Percentiles rank a stretch among this genome's conserved stretches.
These are phyloP conservation scores for Suhomyces guaymorum DNA, from an alignment of 1,139 yeast genomes.

Conservation along the genomic window DNA sequence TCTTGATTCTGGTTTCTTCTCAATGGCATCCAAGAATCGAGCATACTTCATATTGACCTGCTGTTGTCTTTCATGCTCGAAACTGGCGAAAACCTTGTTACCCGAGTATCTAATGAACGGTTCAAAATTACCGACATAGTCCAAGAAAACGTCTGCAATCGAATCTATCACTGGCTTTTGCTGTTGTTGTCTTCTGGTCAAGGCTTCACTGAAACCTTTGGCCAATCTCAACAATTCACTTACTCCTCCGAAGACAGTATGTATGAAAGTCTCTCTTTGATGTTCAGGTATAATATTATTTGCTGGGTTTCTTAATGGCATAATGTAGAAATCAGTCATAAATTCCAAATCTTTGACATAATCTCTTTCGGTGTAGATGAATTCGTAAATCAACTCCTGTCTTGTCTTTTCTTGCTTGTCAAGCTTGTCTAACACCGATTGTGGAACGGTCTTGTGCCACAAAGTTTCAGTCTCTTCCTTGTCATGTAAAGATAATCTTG, in stretches of 20 bases:
- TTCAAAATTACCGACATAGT: constrained; percentile 82
- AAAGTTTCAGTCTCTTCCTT: constrained; percentile 83
- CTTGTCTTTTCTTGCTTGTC: constrained; percentile 87
- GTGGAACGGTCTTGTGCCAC: constrained; percentile 93
- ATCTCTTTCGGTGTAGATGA: constrained; percentile 90
- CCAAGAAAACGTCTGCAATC: constrained; percentile 84
- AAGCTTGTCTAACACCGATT: constrained; percentile 72
- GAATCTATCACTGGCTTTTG: constrained; percentile 80
- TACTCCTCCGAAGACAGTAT: constrained; percentile 89
- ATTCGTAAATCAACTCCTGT: constrained; percentile 93
- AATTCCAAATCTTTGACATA: constrained; percentile 94
- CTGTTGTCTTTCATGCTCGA: constrained; percentile 93
- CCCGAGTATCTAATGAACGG: constrained; percentile 94
- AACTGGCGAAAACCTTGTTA: constrained; percentile 93
- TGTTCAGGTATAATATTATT: constrained; percentile 84
- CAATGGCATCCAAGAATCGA: constrained; percentile 88
- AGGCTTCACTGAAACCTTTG: constrained; percentile 81
- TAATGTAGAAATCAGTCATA: constrained; percentile 89
- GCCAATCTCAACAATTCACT: constrained; percentile 85
- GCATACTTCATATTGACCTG: constrained; percentile 88
- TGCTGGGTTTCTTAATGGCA: constrained; percentile 73
- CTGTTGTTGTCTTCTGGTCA: constrained; percentile 83
- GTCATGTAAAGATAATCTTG: constrained; percentile 72
- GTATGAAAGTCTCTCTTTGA: constrained; percentile 85
- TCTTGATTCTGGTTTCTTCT: constrained; percentile 83